These are phyloP conservation scores for Lanmaoa pseudosensibilis DNA, from an alignment of 768 basidiomycete species.

Conservation along the genomic window DNA sequence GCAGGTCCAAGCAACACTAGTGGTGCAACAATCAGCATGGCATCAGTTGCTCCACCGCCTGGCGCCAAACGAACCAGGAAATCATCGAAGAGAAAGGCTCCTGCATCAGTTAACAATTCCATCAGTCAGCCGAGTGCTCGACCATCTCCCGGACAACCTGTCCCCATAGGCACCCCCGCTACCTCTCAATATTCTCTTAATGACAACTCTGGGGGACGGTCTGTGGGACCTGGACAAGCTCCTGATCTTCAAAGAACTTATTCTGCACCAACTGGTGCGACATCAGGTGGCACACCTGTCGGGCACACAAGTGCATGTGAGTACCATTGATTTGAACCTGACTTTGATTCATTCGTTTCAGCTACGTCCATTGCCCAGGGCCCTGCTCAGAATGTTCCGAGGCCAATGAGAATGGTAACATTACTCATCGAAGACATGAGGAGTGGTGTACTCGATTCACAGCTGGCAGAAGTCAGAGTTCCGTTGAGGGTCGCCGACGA, in stretches of 20 bases:
- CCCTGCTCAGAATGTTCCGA: slow-evolving; percentile 11
- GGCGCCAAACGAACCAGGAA: slow-evolving; percentile 15
- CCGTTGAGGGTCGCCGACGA: slow-evolving; percentile 50
- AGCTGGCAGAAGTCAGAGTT: slow-evolving; percentile 65
- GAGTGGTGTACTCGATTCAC: slow-evolving; percentile 50
- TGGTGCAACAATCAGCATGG: background rate
- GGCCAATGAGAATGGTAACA: slow-evolving; percentile 55
- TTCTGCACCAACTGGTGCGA: background rate
- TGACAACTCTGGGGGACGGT: background rate
- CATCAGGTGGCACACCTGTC: slow-evolving; percentile 5
- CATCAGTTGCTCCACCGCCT: background rate
- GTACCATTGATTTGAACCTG: background rate
- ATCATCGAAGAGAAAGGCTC: slow-evolving; percentile 9
- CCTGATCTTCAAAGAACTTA: background rate
- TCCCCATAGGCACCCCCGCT: background rate
- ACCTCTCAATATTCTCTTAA: slow-evolving; percentile 6
- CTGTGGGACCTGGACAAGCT: background rate
- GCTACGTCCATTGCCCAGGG: slow-evolving; percentile 12
- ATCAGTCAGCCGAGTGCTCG: slow-evolving; percentile 1
- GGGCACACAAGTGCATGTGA: slow-evolving; percentile 40
- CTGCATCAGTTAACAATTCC: background rate
- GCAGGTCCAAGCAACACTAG: slow-evolving; percentile 1
- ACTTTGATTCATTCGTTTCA: slow-evolving; percentile 8
- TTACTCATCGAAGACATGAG: slow-evolving; percentile 66
- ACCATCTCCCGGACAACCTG: slow-evolving; percentile 11